Percentiles rank a stretch among this genome's conserved stretches.
Conservation (phyloP, 352 stramenopile genomes). For the Phytophthora cryptogea region DNA sequence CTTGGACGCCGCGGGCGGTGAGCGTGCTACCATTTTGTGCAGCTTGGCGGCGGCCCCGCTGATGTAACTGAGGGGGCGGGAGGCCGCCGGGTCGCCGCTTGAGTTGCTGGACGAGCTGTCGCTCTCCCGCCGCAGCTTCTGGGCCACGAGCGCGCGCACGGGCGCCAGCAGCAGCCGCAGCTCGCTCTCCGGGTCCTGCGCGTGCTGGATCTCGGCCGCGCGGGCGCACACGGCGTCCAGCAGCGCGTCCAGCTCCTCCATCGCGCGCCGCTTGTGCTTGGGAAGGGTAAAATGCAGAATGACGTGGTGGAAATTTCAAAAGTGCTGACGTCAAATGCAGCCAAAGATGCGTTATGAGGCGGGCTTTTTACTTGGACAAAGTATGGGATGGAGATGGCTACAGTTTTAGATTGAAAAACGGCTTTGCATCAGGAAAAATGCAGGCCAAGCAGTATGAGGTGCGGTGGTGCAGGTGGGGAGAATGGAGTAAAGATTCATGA, state of each 20-base stretch:
- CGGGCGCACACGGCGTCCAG: slow-evolving; percentile 53
- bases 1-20: slow-evolving; percentile 2
- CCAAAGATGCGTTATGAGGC: neutral
- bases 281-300: slow-evolving; percentile 1
- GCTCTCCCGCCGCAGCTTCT: slow-evolving; percentile 26
- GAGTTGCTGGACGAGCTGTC: slow-evolving; percentile 29
- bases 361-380: neutral
- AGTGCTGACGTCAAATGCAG: too few relatives aligned
- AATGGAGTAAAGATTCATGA: neutral
- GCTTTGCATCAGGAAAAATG: slow-evolving; percentile 28
- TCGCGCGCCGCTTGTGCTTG: slow-evolving; percentile 1
- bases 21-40: slow-evolving; percentile 38
- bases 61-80: slow-evolving; percentile 31
- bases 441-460: slow-evolving; percentile 76
- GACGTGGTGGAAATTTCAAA: slow-evolving; percentile 1
- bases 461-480: neutral
- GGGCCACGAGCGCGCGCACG: slow-evolving; percentile 47
- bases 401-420: neutral
- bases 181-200: slow-evolving; percentile 40
- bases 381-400: slow-evolving; percentile 1
- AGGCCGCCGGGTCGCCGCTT: slow-evolving; percentile 6
- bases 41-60: slow-evolving; percentile 42
- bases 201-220: slow-evolving; percentile 41
- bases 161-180: slow-evolving; percentile 58
- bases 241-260: slow-evolving; percentile 69